These are phyloP conservation scores for Olyra latifolia DNA, from an alignment of 176 grass and related monocot genomes.

Conservation along the genomic window DNA sequence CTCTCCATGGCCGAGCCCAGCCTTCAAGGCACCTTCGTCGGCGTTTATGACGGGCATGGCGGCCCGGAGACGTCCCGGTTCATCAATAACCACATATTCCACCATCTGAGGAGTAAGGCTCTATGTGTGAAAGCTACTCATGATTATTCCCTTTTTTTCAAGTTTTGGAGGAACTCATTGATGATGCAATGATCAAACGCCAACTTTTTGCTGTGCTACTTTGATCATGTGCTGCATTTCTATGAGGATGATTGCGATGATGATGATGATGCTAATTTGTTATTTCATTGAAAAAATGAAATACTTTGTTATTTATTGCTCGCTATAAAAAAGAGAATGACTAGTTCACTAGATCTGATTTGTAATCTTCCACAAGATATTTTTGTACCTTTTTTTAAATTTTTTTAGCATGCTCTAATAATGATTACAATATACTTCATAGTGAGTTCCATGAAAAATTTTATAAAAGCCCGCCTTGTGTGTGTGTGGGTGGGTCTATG, in stretches of 20 bases:
- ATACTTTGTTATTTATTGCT: slow-evolving; percentile 12
- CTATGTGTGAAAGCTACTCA: background rate
- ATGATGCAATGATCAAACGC: slow-evolving; percentile 27
- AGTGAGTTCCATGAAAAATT: no score
- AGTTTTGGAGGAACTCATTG: background rate
- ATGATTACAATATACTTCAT: no score
- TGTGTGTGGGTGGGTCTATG: no score
- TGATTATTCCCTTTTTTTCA: background rate
- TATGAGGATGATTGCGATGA: background rate
- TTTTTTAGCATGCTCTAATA: no score
- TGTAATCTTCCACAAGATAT: background rate
- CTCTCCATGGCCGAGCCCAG: slow-evolving; percentile 56
- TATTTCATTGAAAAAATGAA: background rate
- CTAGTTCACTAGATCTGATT: slow-evolving; percentile 28
- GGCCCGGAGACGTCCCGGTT: slow-evolving; percentile 73
- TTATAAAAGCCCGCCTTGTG: no score
- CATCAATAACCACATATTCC: slow-evolving; percentile 76
- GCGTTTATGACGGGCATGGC: slow-evolving; percentile 87
- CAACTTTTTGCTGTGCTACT: slow-evolving; percentile 10
- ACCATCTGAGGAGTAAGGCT: slow-evolving; percentile 74
- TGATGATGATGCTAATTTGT: slow-evolving; percentile 24
- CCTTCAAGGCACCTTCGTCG: slow-evolving; percentile 68
- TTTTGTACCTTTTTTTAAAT: no score
- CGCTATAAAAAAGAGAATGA: background rate
- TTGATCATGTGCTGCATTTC: background rate